Base-by-base conservation (phyloP, 129 eudicot species). In the Mikania micrantha region DNA sequence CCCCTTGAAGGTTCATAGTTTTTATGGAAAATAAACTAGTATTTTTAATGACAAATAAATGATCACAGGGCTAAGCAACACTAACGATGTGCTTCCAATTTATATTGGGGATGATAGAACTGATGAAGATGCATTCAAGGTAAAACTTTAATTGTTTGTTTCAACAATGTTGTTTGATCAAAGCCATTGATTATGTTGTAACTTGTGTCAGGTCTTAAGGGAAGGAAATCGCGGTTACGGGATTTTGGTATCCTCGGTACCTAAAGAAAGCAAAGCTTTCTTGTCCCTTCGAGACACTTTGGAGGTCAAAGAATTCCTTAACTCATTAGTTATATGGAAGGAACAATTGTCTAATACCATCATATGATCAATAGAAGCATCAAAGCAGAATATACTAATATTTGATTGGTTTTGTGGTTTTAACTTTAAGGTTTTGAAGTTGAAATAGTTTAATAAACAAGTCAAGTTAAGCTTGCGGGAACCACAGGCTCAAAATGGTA, bases 51-150 rank as follows among this genome's bases (percentile, higher is more conserved):
- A 17, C 22, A 27, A 27, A 2, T 28, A 56, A 25, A 27, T 27
- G 38, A 27, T 56, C n/a, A 58, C 84, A 91, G 97, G 83, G 59
- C 78, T 87, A 50, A 74, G 78, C 59, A 70, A 79, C 25, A 52
- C 72, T 34, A 67, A 71, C 22, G 88, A 81, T 7, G 82, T 88
- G 77, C 90, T 91, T 61, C 88, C 97, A 15, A 85, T 91, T 7
- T 91, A 85, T 41, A 85, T 91, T n/a, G 96, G 97, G 41, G 97
- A 91, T 69, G 97, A 91, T 62, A 77, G 68, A 58, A 91, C 96
- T 13, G 97, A 91, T 10, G 97, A 91, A 79, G 97, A 91, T 79
- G 97, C 96, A 34, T 91, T 91, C 65, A 85, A 81, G 96, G 97
- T 90, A 78, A 16, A 52, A 12, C 10, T 4, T 5, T 56, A 15